Conservation (phyloP, 139 green algal species). For the Trebouxia sp. region DNA sequence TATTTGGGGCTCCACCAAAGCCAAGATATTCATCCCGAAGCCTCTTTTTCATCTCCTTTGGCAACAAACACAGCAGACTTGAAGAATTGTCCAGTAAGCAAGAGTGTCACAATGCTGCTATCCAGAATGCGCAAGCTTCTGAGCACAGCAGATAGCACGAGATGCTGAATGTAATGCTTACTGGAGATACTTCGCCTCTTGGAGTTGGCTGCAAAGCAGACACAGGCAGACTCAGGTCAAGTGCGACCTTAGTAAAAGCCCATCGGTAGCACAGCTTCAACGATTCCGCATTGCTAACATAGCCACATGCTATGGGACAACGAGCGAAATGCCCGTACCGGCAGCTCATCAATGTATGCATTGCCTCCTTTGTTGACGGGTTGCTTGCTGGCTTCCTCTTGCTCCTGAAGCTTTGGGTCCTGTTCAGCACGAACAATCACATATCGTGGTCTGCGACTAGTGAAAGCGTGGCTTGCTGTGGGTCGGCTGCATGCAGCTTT, state of each 20-base stretch:
- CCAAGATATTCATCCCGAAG: slow-evolving; percentile 15
- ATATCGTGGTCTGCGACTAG: neutral
- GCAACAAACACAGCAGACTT: neutral
- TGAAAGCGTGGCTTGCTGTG: neutral
- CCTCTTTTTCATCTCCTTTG: slow-evolving; percentile 25
- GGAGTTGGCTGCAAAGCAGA: slow-evolving; percentile 1
- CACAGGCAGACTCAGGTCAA: neutral
- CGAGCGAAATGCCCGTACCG: neutral
- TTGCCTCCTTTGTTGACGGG: slow-evolving; percentile 9
- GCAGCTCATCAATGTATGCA: slow-evolving; percentile 18
- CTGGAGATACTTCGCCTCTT: neutral
- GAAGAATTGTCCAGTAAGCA: neutral
- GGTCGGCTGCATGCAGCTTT: neutral
- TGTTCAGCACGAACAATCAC: neutral
- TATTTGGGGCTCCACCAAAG: slow-evolving; percentile 13
- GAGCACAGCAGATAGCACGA: too few relatives aligned
- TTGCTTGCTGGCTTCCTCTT: neutral
- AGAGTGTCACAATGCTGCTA: neutral
- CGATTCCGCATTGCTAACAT: too few relatives aligned
- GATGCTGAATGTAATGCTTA: neutral
- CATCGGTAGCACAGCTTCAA: too few relatives aligned
- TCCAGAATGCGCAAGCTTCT: neutral
- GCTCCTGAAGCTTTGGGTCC: neutral
- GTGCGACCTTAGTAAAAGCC: too few relatives aligned
- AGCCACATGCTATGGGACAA: too few relatives aligned